Percentiles rank a stretch among this genome's conserved stretches.
Conservation (phyloP, 2,329 filamentous ascomycete genomes). For the Torrubiellomyces zombiae region DNA sequence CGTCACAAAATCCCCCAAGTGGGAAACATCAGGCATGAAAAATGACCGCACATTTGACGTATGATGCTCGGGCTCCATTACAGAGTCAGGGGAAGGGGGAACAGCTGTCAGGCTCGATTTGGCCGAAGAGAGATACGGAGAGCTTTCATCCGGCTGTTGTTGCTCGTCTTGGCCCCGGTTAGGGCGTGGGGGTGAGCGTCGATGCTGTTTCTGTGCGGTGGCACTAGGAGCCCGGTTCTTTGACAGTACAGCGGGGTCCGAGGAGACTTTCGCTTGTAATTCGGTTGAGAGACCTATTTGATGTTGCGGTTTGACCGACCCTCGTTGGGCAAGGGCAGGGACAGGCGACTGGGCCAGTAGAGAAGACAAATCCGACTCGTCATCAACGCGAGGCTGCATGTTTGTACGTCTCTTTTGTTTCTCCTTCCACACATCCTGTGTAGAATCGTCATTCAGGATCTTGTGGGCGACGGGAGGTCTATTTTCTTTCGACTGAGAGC, state of each 20-base stretch:
- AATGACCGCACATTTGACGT: constrained; percentile 32
- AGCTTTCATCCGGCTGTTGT: constrained; percentile 10
- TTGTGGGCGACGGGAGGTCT: constrained; percentile 18
- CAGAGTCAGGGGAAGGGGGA: constrained; percentile 18
- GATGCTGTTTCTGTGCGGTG: constrained; percentile 9
- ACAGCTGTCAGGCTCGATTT: constrained; percentile 25
- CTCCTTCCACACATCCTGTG: constrained; percentile 22
- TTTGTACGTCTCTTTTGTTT: constrained; percentile 26
- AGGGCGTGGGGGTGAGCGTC: constrained; percentile 12
- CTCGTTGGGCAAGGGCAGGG: constrained; percentile 10
- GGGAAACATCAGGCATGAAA: constrained; percentile 34
- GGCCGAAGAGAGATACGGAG: constrained; percentile 20
- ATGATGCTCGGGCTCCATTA: constrained; percentile 17
- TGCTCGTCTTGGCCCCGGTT: constrained; percentile 8
- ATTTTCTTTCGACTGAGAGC: constrained; percentile 27
- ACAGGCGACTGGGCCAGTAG: constrained; percentile 23
- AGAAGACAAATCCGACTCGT: constrained; percentile 32
- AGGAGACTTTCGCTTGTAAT: constrained; percentile 22
- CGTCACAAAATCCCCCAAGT: constrained; percentile 40
- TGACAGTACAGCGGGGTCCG: too few species aligned
- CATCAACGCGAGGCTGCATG: constrained; percentile 38
- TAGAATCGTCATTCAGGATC: constrained; percentile 22
- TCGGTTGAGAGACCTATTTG: too few species aligned
- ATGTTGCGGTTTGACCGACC: constrained; percentile 10
- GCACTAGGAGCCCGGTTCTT: constrained; percentile 16